phyloP scores from a whole-genome alignment of 352 stramenopile species.

The Globisporangium camurandrum region DNA sequence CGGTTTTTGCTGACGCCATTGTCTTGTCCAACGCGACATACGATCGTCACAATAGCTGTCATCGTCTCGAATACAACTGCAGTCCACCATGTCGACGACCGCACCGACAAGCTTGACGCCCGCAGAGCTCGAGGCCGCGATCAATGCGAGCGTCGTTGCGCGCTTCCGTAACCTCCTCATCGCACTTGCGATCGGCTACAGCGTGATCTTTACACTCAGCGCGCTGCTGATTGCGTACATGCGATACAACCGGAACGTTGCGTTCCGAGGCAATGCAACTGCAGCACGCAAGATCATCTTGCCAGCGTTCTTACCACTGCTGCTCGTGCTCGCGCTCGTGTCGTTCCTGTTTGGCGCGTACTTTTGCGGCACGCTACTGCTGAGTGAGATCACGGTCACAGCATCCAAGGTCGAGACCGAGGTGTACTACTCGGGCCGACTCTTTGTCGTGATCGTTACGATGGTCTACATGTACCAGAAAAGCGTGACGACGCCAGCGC shows the following conservation, averaged over 20 bases:
- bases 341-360: constrained; percentile 40
- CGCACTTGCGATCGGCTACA: constrained; percentile 33
- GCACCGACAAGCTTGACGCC: not conserved
- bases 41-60: not conserved
- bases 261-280: constrained; percentile 29
- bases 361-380: constrained; percentile 31
- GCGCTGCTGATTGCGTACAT: constrained; percentile 37
- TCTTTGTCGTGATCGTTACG: constrained; percentile 52
- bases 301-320: constrained; percentile 46
- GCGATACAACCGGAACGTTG: constrained; percentile 33
- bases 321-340: constrained; percentile 31
- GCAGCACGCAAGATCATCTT: constrained; percentile 58
- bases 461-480: constrained; percentile 59
- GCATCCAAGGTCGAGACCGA: constrained; percentile 46
- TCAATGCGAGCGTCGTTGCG: constrained; percentile 1
- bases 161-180: constrained; percentile 23
- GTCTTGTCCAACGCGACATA: not conserved
- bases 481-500: constrained; percentile 36
- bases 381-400: constrained; percentile 33
- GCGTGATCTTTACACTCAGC: constrained; percentile 49
- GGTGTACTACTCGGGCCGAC: constrained; percentile 47
- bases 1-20: too few species aligned
- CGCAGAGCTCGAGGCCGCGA: not conserved
- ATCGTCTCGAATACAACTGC: not conserved
- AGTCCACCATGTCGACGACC: not conserved